Percentiles rank a stretch among this genome's conserved stretches.
Evolutionary conservation across 345 rosid genomes (phyloP).

Genomic region (Triadica sebifera): DNA sequence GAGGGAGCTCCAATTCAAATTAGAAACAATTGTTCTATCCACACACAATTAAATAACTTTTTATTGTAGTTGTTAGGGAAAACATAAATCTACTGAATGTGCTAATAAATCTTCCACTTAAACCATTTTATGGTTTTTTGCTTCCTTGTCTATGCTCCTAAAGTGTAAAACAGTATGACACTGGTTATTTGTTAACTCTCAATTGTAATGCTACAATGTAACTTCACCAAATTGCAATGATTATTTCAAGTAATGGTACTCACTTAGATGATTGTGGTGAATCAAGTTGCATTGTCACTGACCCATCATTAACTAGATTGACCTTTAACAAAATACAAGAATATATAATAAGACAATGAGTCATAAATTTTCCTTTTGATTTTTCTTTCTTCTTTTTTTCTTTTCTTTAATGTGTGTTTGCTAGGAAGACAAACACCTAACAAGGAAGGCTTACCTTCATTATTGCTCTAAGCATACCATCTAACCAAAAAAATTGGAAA

Average conservation of each 20-base stretch:
- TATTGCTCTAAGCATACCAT: slow-evolving; percentile 83
- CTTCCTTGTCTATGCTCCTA: slow-evolving; percentile 28
- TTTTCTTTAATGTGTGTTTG: no score
- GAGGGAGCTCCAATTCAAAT: neutral
- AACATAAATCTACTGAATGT: neutral
- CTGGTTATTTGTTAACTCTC: neutral
- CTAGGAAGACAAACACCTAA: neutral
- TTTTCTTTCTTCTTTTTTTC: no score
- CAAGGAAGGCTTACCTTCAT: slow-evolving; percentile 57
- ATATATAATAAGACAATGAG: neutral
- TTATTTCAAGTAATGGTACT: slow-evolving; percentile 24
- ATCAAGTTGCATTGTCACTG: slow-evolving; percentile 87
- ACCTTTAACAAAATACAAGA: slow-evolving; percentile 42
- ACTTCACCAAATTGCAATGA: neutral
- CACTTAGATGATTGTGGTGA: slow-evolving; percentile 66
- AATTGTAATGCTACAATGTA: no score
- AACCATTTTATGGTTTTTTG: slow-evolving; percentile 26
- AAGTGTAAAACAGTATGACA: neutral
- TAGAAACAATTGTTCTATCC: neutral
- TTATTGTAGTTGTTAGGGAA: neutral
- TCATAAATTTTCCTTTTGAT: neutral
- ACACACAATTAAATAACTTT: neutral
- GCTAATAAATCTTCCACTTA: neutral
- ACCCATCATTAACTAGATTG: slow-evolving; percentile 81
- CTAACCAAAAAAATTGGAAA: slow-evolving; percentile 28